These are phyloP conservation scores for Mycena filopes DNA, from an alignment of 768 basidiomycete genomes.

Conservation along the genomic window DNA sequence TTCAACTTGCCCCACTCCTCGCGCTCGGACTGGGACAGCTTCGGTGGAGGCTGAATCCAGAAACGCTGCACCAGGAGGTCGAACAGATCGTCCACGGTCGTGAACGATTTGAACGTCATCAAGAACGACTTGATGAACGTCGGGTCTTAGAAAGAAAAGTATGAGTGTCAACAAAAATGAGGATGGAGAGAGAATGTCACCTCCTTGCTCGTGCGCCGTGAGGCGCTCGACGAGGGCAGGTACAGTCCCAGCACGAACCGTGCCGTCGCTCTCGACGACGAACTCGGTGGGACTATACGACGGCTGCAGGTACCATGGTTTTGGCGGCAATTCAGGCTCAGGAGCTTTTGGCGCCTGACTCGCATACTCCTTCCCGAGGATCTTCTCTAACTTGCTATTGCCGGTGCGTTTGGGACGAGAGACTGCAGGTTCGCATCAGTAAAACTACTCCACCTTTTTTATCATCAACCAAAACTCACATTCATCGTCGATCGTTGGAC, in stretches of 20 bases:
- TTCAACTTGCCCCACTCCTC: slow-evolving; percentile 88
- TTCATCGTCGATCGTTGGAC: slow-evolving; percentile 42
- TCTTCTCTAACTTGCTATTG: slow-evolving; percentile 69
- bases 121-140: slow-evolving; percentile 90
- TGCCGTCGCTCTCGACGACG: slow-evolving; percentile 84
- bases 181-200: slow-evolving; percentile 54
- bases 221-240: slow-evolving; percentile 88
- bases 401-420: slow-evolving; percentile 39
- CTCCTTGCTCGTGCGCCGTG: slow-evolving; percentile 89
- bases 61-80: slow-evolving; percentile 86
- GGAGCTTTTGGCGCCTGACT: slow-evolving; percentile 42
- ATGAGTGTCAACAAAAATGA: slow-evolving; percentile 8
- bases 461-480: slow-evolving; percentile 41
- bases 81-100: slow-evolving; percentile 83
- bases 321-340: slow-evolving; percentile 53
- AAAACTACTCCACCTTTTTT: background rate
- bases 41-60: slow-evolving; percentile 77
- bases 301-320: slow-evolving; percentile 88
- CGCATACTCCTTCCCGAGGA: slow-evolving; percentile 70
- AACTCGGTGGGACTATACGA: slow-evolving; percentile 86
- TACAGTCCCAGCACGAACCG: slow-evolving; percentile 88
- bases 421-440: slow-evolving; percentile 24
- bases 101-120: slow-evolving; percentile 97
- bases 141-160: slow-evolving; percentile 61
- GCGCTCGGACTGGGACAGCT: slow-evolving; percentile 67